Conservation (phyloP, 148 eudicot genomes). For the Rhododendron ferrugineum region DNA sequence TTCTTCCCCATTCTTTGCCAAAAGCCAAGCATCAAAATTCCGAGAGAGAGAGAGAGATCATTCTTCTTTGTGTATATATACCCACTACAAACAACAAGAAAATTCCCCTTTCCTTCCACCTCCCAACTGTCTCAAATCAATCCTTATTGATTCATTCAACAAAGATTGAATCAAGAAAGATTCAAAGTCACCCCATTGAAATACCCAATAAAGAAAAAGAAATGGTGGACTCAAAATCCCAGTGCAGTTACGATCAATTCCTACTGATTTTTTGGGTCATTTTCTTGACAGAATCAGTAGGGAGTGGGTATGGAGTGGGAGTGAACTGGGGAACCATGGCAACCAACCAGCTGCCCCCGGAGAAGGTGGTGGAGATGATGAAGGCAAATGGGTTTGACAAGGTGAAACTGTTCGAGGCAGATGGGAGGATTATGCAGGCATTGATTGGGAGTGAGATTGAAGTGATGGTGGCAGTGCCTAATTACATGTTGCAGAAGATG, state of each 20-base stretch:
- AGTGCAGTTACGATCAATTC: neutral
- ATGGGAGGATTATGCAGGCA: conserved; percentile 59
- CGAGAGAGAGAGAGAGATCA: neutral
- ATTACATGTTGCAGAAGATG: conserved; percentile 68
- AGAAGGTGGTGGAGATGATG: conserved; percentile 75
- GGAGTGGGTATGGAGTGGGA: conserved; percentile 42
- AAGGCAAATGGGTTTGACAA: conserved; percentile 73
- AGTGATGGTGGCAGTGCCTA: conserved; percentile 86
- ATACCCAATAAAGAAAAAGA: conserved; percentile 3
- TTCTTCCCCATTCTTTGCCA: conserved; percentile 7
- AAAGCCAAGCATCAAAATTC: conserved; percentile 2
- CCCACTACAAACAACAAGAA: conserved; percentile 2
- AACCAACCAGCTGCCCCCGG: conserved; percentile 55
- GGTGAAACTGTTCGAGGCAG: conserved; percentile 88
- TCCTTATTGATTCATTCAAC: conserved; percentile 11
- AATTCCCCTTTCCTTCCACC: conserved; percentile 14
- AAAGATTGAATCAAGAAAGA: neutral
- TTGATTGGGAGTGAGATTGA: conserved; percentile 62
- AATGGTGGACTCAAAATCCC: conserved; percentile 1
- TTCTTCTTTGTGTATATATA: neutral
- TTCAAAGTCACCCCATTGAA: neutral
- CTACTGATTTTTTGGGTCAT: conserved; percentile 1
- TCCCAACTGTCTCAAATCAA: neutral
- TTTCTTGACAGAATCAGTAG: conserved; percentile 8
- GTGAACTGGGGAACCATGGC: conserved; percentile 99